Base-by-base conservation (phyloP, 768 basidiomycete genomes). In the Austroboletus eburneus region DNA sequence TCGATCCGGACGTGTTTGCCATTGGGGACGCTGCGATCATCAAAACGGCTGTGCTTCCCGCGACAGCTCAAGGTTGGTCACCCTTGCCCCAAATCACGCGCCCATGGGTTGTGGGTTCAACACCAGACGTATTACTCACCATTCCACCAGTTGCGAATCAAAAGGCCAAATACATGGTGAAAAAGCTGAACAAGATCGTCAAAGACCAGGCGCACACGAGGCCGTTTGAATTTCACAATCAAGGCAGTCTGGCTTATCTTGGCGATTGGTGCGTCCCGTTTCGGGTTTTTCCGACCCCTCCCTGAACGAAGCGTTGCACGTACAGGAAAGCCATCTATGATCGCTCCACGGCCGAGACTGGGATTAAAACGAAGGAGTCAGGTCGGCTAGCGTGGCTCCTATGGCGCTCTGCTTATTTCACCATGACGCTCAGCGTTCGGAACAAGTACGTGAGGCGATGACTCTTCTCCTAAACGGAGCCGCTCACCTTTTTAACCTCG, bases 341-440 rank as follows among this genome's bases (percentile, higher is more conserved):
- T 67, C 71, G 81, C 45, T 75, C 82, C 36, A 69, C 70, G 14
- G 69, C 73, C 35, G 69, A 73, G 39, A 69, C 63, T 37, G 72
- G 77, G 20, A 63, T 78, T 56, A 68, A 80, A 67, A 67, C 73
- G 45, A 81, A 79, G 62, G 78, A 87, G 66, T 72, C 78, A 32
- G 80, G 86, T 22, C 74, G 83, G 30, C 51, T 85, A 32, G 87
- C 87, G 10, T 89, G 86, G 86, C 69, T 89, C 25, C 70, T 89
- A 39, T 89, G 87, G 87, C 73, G 87, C 43, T 84, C 82, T 16
- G 86, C 87, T 2, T 90, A 91, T 66, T 86, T 87, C 62, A 85
- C 84, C 5, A 79, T 79, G 78, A 85, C 85, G 4, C 63, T 90
- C 43, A 87, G 83, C 58, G 48, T 76, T 51, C 72, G 85, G 63